These are phyloP conservation scores for Cyathus striatus DNA, from an alignment of 768 basidiomycete genomes.

Conservation along the genomic window DNA sequence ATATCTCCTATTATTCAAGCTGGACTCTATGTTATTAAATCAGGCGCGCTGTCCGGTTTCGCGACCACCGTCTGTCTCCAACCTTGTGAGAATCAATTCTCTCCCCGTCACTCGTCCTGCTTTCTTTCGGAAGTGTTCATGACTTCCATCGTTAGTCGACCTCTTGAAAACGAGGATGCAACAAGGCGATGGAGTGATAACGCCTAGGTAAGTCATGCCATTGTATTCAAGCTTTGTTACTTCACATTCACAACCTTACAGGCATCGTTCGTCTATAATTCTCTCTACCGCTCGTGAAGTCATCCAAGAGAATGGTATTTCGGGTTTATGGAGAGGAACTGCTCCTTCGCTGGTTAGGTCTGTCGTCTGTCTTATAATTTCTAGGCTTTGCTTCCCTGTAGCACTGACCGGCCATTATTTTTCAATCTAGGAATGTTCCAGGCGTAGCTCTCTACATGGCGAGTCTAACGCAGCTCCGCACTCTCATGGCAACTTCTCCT, in stretches of 20 bases:
- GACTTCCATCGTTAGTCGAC: slow-evolving; percentile 51
- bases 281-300: slow-evolving; percentile 52
- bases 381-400: too few relatives aligned
- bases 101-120: too few relatives aligned
- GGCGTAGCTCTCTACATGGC: slow-evolving; percentile 94
- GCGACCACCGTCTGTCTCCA: slow-evolving; percentile 72
- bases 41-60: slow-evolving; percentile 78
- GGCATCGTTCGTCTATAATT: slow-evolving; percentile 31
- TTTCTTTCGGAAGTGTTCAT: not conserved
- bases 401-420: too few relatives aligned
- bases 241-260: not conserved
- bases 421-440: slow-evolving; percentile 77
- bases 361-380: slow-evolving; percentile 8
- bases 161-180: slow-evolving; percentile 90
- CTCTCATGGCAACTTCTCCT: slow-evolving; percentile 64
- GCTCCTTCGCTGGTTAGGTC: slow-evolving; percentile 72
- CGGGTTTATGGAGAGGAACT: slow-evolving; percentile 88
- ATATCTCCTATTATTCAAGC: not conserved
- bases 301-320: slow-evolving; percentile 53
- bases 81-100: slow-evolving; percentile 61
- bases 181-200: slow-evolving; percentile 56
- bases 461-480: slow-evolving; percentile 75
- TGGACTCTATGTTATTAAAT: not conserved
- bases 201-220: slow-evolving; percentile 27
- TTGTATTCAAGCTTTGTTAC: not conserved